Evolutionary conservation across 2,329 filamentous ascomycete species (phyloP).

Genomic region (Beauveria sp.): DNA sequence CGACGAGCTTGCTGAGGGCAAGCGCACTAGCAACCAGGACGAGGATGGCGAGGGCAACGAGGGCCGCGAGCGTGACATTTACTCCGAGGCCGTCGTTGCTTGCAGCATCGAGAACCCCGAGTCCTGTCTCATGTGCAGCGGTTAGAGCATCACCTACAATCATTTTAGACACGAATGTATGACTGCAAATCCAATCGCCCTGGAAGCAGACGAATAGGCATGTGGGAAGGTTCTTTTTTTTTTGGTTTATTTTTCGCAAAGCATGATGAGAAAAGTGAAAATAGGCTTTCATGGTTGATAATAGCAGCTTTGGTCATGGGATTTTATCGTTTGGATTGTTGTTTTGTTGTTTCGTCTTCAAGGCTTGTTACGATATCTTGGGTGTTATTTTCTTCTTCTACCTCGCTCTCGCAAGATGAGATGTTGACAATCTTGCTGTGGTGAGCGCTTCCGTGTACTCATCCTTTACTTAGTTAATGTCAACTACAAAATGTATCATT

Average conservation of each 20-base stretch:
- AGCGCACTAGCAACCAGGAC: conserved; percentile 66
- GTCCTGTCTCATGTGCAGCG: conserved; percentile 94
- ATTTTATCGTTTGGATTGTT: background rate
- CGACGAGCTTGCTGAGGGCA: conserved; percentile 54
- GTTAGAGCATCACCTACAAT: conserved; percentile 42
- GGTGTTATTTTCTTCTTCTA: background rate
- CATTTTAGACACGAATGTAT: conserved; percentile 17
- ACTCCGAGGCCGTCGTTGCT: conserved; percentile 81
- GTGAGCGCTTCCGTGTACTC: background rate
- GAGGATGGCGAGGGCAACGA: conserved; percentile 64
- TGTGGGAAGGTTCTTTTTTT: conserved; percentile 18
- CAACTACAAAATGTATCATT: background rate
- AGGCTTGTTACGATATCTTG: conserved; percentile 4
- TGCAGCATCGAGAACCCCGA: conserved; percentile 99
- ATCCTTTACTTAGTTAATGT: background rate
- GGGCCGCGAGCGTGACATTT: conserved; percentile 83
- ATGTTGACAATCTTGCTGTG: background rate
- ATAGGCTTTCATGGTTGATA: background rate
- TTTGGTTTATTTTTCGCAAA: background rate
- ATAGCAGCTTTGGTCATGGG: background rate
- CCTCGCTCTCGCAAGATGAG: background rate
- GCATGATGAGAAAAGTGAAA: background rate
- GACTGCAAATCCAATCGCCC: conserved; percentile 18
- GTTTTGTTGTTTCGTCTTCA: background rate
- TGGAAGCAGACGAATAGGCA: conserved; percentile 12